Evolutionary conservation across 192 early-diverging fungal genomes (phyloP), one percentile per base, ranked within the genome.

Genomic region (Coemansia sp.): DNA sequence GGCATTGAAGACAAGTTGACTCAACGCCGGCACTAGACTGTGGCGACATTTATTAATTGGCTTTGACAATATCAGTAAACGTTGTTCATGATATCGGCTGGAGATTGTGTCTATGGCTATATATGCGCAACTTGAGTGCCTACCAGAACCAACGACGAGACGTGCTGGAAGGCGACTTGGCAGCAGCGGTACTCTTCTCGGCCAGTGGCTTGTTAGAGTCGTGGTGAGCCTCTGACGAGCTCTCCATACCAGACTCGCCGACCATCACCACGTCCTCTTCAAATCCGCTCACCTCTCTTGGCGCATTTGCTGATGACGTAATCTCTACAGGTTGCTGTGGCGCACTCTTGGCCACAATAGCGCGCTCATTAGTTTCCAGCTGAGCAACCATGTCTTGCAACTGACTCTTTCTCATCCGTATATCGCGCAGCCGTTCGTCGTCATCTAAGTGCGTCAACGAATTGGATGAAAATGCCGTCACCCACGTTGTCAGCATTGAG

Each of bases 1-100:
- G 85, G 86, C 16, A 85, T 97, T 13, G 51, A 73, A 35, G 77
- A 84, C 56, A 41, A 16, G n/a, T 39, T 84, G 60, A 83, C 81
- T 11, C 76, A 72, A 53, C 77, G 67, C 27, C 72, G 59, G 1
- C 37, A 60, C 39, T 59, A 68, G 36, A 48, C 46, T 21, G 1
- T 48, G 19, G 19, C 19, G 19, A 48, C 19, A 5, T 48, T 48
- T 48, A 48, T 24, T 48, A 21, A 10, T 9, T 2, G 0, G 24
- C 24, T 27, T 27, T 27, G 24, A 27, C 24, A 27, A 27, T 27
- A 27, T 27, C 24, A 27, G 24, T 27, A 27, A 27, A 27, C 24
- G 24, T 27, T 27, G 24, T 27, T 27, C 24, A 27, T 27, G 27
- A 51, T 8, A 7, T 29, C 50, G 50, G 24, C 19, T 51, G 19